phyloP scores from a whole-genome alignment of 495 filamentous ascomycete genomes.

The Tuber umbilicatum region DNA sequence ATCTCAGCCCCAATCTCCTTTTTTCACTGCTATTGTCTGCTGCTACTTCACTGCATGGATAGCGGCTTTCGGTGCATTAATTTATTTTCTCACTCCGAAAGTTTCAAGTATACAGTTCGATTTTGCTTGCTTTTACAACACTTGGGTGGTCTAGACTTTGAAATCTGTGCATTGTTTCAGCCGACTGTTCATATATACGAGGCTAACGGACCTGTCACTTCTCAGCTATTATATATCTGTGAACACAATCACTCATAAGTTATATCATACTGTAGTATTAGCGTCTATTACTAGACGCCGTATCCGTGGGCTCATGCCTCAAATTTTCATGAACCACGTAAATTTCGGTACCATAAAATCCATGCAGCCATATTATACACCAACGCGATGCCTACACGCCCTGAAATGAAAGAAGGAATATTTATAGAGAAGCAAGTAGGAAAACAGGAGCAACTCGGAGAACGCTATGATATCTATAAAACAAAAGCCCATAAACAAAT shows the following conservation, averaged over 20 bases:
- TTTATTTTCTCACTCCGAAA: no score
- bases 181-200: not conserved
- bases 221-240: not conserved
- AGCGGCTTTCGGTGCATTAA: no score
- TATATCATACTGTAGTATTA: not conserved
- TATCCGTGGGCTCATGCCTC: not conserved
- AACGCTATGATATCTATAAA: slow-evolving; percentile 19
- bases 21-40: no score
- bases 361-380: not conserved
- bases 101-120: no score
- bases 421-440: not conserved
- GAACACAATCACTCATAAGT: not conserved
- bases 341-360: not conserved
- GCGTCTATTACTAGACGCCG: not conserved
- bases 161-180: not conserved
- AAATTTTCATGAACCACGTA: not conserved
- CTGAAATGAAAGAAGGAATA: not conserved
- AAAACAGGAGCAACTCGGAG: not conserved
- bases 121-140: no score
- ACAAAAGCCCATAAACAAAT: slow-evolving; percentile 10
- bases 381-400: not conserved
- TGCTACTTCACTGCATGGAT: no score
- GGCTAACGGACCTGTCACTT: not conserved
- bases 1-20: no score
- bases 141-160: not conserved